Percentiles rank a stretch among this genome's conserved stretches.
Evolutionary conservation across 1,139 yeast genomes (phyloP).

Genomic region (Kluyveromyces sp.): DNA sequence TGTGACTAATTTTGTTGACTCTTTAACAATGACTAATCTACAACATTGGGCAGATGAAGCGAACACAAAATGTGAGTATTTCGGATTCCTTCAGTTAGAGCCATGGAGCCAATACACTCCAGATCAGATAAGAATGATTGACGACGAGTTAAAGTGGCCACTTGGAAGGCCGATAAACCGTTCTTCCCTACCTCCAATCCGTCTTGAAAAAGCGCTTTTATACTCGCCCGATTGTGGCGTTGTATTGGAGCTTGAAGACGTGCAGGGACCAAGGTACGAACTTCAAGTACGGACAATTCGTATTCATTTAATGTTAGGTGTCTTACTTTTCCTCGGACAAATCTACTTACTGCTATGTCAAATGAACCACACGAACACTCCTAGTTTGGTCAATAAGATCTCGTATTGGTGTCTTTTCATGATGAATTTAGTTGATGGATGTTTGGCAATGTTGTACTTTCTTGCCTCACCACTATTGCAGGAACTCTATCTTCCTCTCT

Average conservation of each 20-base stretch:
- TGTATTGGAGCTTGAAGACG: slow-evolving; percentile 37
- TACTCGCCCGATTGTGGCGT: slow-evolving; percentile 91
- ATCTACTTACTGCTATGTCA: slow-evolving; percentile 51
- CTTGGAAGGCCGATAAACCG: slow-evolving; percentile 61
- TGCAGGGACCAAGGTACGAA: slow-evolving; percentile 56
- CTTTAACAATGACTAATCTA: slow-evolving; percentile 38
- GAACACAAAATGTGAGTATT: slow-evolving; percentile 59
- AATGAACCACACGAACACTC: slow-evolving; percentile 65
- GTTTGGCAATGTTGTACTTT: slow-evolving; percentile 55
- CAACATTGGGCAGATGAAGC: slow-evolving; percentile 27
- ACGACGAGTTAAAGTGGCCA: slow-evolving; percentile 64
- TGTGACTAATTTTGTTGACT: slow-evolving; percentile 33
- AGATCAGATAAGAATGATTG: slow-evolving; percentile 53
- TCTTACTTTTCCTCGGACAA: slow-evolving; percentile 43
- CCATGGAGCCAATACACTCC: slow-evolving; percentile 46
- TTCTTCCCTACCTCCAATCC: slow-evolving; percentile 48
- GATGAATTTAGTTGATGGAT: slow-evolving; percentile 59
- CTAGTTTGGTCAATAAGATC: slow-evolving; percentile 67
- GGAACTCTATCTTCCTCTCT: slow-evolving; percentile 56
- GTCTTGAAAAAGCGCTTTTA: slow-evolving; percentile 47
- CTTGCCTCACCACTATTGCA: slow-evolving; percentile 50
- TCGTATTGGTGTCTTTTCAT: slow-evolving; percentile 55
- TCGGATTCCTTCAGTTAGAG: slow-evolving; percentile 60
- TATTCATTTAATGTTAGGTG: slow-evolving; percentile 42
- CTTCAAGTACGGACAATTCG: slow-evolving; percentile 41